Base-by-base conservation (phyloP, 768 basidiomycete species). In the Boletus vermiculosoides region DNA sequence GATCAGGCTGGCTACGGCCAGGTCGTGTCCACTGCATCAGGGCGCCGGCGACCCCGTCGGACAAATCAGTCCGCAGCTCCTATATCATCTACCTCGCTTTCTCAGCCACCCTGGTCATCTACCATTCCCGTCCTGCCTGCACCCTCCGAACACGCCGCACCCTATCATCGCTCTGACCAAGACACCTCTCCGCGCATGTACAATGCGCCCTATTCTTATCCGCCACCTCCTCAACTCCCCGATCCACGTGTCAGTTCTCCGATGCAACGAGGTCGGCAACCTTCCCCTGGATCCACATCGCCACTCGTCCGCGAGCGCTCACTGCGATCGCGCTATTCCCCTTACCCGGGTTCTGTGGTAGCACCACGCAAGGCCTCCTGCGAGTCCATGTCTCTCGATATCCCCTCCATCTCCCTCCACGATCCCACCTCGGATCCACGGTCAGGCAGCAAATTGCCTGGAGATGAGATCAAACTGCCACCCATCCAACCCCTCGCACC, bases 1-100 rank as follows among this genome's bases (percentile, higher is more conserved):
- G 90, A 91, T 70, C 89, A 92, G 61, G 83, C 90, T 34, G 92
- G 92, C 9, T 94, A 86, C 70, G 92, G 92, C 23, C 91, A 93
- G 68, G 86, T 94, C 46, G 83, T 92, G 18, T 76, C 85, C 44
- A 78, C 76, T 31, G 78, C 80, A 33, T 75, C 82, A 28, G 80
- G 79, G n/a, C 80, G 86, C 58, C 81, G 88, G 48, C 80, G 87
- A 45, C 73, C 82, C 22, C 80, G 86, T 36, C 80, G 85, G 55
- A 77, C 74, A 33, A 78, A 80, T 18, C 80, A 79, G 44, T 67
- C 73, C 55, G 66, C 66, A 60, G 65, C 62, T 23, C 60, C 77
- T 33, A 67, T 74, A 44, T 64, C 71, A 25, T 65, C 59, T 60
- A 62, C 70, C 66, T 55, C 64, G 59, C 56, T 73, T 65, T 52